Evolutionary conservation across 768 basidiomycete genomes (phyloP).

Genomic region (Kwoniella newhampshirensis): DNA sequence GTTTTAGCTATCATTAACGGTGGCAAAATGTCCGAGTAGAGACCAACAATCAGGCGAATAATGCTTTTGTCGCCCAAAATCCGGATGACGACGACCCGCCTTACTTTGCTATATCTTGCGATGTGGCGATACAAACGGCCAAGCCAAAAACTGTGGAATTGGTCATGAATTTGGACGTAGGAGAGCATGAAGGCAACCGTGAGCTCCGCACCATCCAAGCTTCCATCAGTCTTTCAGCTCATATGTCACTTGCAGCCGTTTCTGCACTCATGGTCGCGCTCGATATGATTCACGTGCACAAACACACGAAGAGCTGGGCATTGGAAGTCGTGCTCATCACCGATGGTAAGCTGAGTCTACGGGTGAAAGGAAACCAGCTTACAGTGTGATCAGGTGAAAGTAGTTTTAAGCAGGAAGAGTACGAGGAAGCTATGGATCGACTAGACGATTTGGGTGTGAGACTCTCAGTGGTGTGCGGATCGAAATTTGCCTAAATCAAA

Average conservation of each 20-base stretch:
- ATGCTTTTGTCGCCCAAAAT: slow-evolving; percentile 34
- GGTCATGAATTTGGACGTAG: slow-evolving; percentile 46
- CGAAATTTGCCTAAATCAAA: slow-evolving; percentile 11
- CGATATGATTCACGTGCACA: slow-evolving; percentile 70
- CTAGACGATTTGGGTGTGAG: slow-evolving; percentile 64
- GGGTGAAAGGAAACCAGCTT: no score
- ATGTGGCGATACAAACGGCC: slow-evolving; percentile 49
- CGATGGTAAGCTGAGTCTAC: slow-evolving; percentile 78
- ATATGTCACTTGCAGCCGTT: slow-evolving; percentile 59
- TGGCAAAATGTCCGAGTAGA: slow-evolving; percentile 17
- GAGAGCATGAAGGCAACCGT: slow-evolving; percentile 50
- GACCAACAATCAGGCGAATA: slow-evolving; percentile 51
- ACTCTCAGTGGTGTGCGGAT: slow-evolving; percentile 74
- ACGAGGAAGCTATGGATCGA: slow-evolving; percentile 58
- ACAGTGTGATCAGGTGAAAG: slow-evolving; percentile 38
- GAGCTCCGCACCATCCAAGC: slow-evolving; percentile 22
- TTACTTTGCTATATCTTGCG: slow-evolving; percentile 37
- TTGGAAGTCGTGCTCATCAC: slow-evolving; percentile 80
- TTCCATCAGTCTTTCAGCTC: not conserved
- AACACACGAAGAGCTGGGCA: slow-evolving; percentile 77
- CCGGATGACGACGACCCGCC: slow-evolving; percentile 47
- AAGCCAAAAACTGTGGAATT: slow-evolving; percentile 48
- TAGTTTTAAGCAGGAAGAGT: slow-evolving; percentile 44
- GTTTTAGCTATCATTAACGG: not conserved
- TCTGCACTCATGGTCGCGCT: slow-evolving; percentile 84